Percentiles rank a stretch among this genome's conserved stretches.
phyloP scores from a whole-genome alignment of 2,329 filamentous ascomycete species.

The Arthrobotrys megalospora region DNA sequence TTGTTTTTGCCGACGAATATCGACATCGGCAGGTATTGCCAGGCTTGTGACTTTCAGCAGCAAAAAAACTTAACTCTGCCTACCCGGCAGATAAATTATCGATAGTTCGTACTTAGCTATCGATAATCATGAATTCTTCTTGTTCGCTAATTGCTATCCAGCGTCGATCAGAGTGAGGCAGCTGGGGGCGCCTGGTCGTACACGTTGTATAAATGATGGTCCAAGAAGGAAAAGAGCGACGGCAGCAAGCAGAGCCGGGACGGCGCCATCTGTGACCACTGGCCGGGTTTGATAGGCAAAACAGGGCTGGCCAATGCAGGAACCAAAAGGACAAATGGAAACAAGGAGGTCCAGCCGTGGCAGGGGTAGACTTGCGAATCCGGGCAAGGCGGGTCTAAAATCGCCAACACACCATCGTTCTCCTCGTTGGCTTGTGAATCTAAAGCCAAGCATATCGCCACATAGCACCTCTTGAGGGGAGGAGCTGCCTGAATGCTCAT shows the following conservation, averaged over 20 bases:
- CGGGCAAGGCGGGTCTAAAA: slow-evolving; percentile 34
- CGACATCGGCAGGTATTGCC: slow-evolving; percentile 7
- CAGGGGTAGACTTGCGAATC: slow-evolving; percentile 47
- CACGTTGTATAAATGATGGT: slow-evolving; percentile 22
- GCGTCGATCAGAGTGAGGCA: slow-evolving; percentile 22
- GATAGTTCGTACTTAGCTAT: slow-evolving; percentile 13
- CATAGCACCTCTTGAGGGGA: slow-evolving; percentile 35
- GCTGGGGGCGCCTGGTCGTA: slow-evolving; percentile 23
- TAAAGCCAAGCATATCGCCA: slow-evolving; percentile 40
- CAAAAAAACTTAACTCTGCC: background rate
- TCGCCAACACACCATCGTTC: slow-evolving; percentile 35
- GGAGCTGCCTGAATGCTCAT: slow-evolving; percentile 20
- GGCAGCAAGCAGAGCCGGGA: slow-evolving; percentile 41
- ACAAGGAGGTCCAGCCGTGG: slow-evolving; percentile 43
- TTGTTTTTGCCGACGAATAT: slow-evolving; percentile 20
- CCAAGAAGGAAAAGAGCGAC: slow-evolving; percentile 30
- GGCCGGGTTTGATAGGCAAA: slow-evolving; percentile 47
- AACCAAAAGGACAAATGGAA: slow-evolving; percentile 39
- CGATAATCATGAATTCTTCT: slow-evolving; percentile 29
- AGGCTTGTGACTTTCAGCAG: slow-evolving; percentile 16
- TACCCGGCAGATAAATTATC: slow-evolving; percentile 4
- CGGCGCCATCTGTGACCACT: slow-evolving; percentile 47
- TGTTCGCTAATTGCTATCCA: slow-evolving; percentile 7
- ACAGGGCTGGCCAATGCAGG: slow-evolving; percentile 52
- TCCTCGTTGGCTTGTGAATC: slow-evolving; percentile 28